A percentile compares a stretch with the other conserved stretches of the same genome.
Evolutionary conservation across 805 yeast species (phyloP).

Genomic region (Jamesozyma lodderae): DNA sequence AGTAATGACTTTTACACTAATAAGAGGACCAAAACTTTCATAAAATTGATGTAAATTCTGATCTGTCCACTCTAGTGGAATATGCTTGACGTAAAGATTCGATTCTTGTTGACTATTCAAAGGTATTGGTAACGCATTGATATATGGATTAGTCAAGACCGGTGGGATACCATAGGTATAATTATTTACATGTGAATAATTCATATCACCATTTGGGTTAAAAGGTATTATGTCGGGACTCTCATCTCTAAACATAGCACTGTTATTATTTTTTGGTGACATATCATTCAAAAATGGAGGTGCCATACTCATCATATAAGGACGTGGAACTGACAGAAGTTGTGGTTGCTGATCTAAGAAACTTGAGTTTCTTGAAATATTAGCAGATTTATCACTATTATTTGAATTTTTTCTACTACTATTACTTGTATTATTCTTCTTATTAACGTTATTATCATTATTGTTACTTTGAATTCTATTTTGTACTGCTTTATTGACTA

Average conservation of each 20-base stretch:
- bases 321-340: background rate
- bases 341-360: background rate
- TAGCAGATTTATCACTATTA: background rate
- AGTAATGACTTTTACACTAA: slow-evolving; percentile 49
- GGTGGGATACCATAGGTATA: slow-evolving; percentile 2
- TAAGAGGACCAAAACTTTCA: slow-evolving; percentile 40
- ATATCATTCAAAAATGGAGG: slow-evolving; percentile 1
- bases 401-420: background rate
- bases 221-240: background rate
- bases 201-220: background rate
- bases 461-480: slow-evolving; percentile 13
- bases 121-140: slow-evolving; percentile 25
- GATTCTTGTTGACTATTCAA: slow-evolving; percentile 50
- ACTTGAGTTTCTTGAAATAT: background rate
- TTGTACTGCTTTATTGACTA: slow-evolving; percentile 34
- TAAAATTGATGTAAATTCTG: slow-evolving; percentile 40
- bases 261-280: background rate
- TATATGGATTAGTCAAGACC: slow-evolving; percentile 1
- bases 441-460: background rate
- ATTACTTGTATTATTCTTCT: background rate
- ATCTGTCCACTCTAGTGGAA: slow-evolving; percentile 49
- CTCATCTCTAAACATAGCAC: background rate
- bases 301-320: background rate
- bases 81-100: slow-evolving; percentile 60
- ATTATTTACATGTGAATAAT: slow-evolving; percentile 1